phyloP scores from a whole-genome alignment of 202 grass and related monocot species.

The Panicum hallii region DNA sequence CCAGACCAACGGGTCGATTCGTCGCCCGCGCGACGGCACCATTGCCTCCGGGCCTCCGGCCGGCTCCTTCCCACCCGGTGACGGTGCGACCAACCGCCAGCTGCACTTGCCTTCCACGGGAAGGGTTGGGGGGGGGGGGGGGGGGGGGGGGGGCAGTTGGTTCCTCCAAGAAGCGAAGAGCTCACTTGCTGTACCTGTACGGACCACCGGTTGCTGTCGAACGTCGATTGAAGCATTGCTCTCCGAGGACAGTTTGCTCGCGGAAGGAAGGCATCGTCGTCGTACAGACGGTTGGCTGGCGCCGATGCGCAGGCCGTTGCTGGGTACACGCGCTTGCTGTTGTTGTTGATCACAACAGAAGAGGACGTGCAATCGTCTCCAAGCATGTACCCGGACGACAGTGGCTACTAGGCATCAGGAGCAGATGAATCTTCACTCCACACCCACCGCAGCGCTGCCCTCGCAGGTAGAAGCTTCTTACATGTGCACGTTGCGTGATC shows the following conservation, averaged over 20 bases:
- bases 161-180: too few relatives aligned
- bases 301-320: not conserved
- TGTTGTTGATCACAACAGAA: not conserved
- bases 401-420: not conserved
- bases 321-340: not conserved
- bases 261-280: not conserved
- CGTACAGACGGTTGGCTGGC: not conserved
- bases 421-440: not conserved
- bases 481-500: too few relatives aligned
- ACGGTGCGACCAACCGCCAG: not conserved
- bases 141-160: too few relatives aligned
- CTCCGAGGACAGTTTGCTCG: not conserved
- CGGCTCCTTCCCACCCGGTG: not conserved
- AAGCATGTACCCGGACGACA: not conserved
- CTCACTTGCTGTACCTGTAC: too few relatives aligned
- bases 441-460: not conserved
- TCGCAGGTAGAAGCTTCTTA: not conserved
- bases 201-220: conserved; percentile 8
- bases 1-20: not conserved
- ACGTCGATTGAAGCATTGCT: conserved; percentile 5
- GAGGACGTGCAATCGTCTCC: not conserved
- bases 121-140: not conserved
- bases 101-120: not conserved
- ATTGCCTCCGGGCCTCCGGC: not conserved
- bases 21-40: not conserved